phyloP scores from a whole-genome alignment of 2,329 filamentous ascomycete genomes.

The Cladophialophora psammophila region DNA sequence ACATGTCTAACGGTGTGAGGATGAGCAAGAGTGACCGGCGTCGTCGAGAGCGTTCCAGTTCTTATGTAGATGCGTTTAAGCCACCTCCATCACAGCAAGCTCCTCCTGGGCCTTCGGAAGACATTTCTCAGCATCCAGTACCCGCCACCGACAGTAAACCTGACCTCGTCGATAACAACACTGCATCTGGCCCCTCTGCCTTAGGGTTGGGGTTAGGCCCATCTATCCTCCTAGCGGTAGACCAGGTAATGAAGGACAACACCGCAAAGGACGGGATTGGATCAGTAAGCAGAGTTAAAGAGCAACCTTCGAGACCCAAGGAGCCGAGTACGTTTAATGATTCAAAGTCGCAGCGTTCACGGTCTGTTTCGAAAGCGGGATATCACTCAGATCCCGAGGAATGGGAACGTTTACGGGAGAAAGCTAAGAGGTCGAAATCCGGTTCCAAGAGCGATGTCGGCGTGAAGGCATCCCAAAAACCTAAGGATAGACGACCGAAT shows the following conservation, averaged over 20 bases:
- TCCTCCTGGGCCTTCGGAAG: background rate
- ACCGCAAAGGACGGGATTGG: background rate
- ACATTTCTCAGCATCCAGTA: background rate
- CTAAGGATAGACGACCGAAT: conserved; percentile 4
- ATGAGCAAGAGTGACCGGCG: conserved; percentile 33
- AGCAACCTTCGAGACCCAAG: conserved; percentile 12
- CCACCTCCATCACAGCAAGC: background rate
- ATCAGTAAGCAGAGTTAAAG: background rate
- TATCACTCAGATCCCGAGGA: conserved; percentile 37
- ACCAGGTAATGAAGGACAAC: conserved; percentile 7
- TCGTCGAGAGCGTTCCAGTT: conserved; percentile 34
- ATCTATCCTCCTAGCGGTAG: conserved; percentile 9
- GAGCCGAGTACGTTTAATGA: conserved; percentile 24
- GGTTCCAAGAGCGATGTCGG: conserved; percentile 31
- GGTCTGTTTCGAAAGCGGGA: conserved; percentile 18
- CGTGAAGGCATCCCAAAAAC: conserved; percentile 8
- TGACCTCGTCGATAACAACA: conserved; percentile 23
- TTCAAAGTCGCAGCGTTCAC: conserved; percentile 10
- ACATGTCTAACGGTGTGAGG: background rate
- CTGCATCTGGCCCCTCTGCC: background rate
- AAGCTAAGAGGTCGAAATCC: conserved; percentile 19
- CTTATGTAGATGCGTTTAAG: conserved; percentile 11
- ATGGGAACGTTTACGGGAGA: conserved; percentile 28
- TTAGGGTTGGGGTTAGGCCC: conserved; percentile 20
- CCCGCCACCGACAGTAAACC: conserved; percentile 25